Evolutionary conservation across 306 rosid genomes (phyloP), one percentile per base, ranked within the genome.

Genomic region (Castanospermum australe): DNA sequence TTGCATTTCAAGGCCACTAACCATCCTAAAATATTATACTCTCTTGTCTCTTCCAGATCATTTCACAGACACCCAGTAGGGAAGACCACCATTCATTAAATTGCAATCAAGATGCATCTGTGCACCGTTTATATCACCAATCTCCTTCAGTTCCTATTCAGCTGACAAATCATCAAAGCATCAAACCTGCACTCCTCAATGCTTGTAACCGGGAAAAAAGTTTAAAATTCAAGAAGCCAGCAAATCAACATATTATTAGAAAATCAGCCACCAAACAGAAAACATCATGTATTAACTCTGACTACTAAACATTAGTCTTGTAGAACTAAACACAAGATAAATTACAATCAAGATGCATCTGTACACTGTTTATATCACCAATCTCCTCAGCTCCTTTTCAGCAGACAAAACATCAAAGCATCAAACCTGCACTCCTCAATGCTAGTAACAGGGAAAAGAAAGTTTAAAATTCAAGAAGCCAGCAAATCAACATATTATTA

Each of bases 311-410:
- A 79, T 2, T 61, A 42, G 14, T 67, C 21, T 42, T n/a, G 67
- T 35, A 62, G 48, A 68, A 71, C 73, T 41, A 47, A 52, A 73
- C 75, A 39, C 52, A 59, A 4, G n/a, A n/a, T 74, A 18, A 28
- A 69, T 62, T 63, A 73, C 36, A 71, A 70, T 64, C 45, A 30
- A 45, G 57, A 64, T 54, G 51, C 38, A 55, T 74, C 33, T 15
- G 10, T 65, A 70, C 25, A 35, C 4, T 54, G 12, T 62, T 12
- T 67, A 73, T 48, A 78, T 66, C 50, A 71, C 11, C 28, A 33
- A 32, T 36, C 41, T 41, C 28, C 45, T 80, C 67, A 24, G 39
- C 20, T n/a, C 36, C 67, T 67, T 61, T 36, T 69, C 36, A 15
- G 73, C 39, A 21, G 72, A 72, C 22, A 54, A 41, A 66, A 50